Evolutionary conservation across 345 rosid species (phyloP).

Genomic region (Syzygium oleosum): DNA sequence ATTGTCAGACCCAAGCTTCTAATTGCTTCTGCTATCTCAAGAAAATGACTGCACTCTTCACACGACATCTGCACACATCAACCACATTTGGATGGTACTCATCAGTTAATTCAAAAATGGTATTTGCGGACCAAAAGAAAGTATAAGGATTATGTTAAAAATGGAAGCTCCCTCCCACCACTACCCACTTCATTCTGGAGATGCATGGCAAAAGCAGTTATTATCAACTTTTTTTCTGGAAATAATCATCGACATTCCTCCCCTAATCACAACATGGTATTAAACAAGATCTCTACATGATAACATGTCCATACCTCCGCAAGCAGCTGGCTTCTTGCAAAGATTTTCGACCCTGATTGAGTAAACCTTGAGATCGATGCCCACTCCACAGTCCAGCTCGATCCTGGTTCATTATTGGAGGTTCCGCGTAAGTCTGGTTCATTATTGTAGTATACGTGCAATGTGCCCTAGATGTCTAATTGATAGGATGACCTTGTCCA

Average conservation of each 20-base stretch:
- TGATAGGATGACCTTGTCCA: not conserved
- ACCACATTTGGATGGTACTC: not conserved
- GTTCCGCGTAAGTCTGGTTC: slow-evolving; percentile 26
- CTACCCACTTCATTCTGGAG: not conserved
- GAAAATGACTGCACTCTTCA: slow-evolving; percentile 81
- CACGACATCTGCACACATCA: slow-evolving; percentile 63
- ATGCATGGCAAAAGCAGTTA: not conserved
- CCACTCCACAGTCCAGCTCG: slow-evolving; percentile 75
- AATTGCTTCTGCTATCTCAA: slow-evolving; percentile 86
- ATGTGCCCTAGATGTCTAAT: not conserved
- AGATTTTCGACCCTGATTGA: slow-evolving; percentile 81
- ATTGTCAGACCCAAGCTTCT: slow-evolving; percentile 71
- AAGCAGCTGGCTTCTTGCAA: slow-evolving; percentile 73
- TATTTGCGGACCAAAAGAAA: not conserved
- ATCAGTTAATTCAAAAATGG: not conserved
- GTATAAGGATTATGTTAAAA: not conserved
- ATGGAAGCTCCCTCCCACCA: not conserved
- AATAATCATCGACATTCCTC: not conserved
- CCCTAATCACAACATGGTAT: not conserved
- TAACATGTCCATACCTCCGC: slow-evolving; percentile 46
- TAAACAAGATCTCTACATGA: not conserved
- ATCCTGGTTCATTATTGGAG: slow-evolving; percentile 37
- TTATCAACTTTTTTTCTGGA: not conserved
- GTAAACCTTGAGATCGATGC: slow-evolving; percentile 76
- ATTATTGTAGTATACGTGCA: not conserved